Base-by-base conservation (phyloP, 1,284 basidiomycete species). In the Fomes fomentarius region DNA sequence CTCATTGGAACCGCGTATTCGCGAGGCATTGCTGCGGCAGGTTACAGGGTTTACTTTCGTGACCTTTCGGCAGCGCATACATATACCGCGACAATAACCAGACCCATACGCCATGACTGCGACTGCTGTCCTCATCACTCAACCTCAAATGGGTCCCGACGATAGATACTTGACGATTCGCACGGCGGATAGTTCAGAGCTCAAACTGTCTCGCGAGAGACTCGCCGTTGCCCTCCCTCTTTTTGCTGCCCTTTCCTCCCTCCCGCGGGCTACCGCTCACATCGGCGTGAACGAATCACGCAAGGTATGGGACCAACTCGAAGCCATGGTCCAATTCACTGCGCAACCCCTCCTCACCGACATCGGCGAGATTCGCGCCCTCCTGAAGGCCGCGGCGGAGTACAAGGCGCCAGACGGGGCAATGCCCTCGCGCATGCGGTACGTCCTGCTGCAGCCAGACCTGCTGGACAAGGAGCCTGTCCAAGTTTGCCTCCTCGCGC, bases 361-460 rank as follows among this genome's bases (percentile, higher is more conserved):
- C 10, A 40, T 57, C 14, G 61, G 47, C 15, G 63, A 65, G 22
- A 51, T 67, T 17, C 51, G 64, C 17, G 50, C 38, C 5, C 61
- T 73, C 3, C 52, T 72, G 15, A 61, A 63, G 28, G 71, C 67
- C 0, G 70, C 66, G 10, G 41, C 58, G 15, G 75, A 76, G 48
- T 75, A 76, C 28, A 56, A 61, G 10, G 72, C 74, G 67, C 66
- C 70, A 33, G 42, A 24, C 15, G 35, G 47, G 0, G 35, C 34
- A 15, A 17, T 12, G 11, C 19, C 21, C 8, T 31, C 31, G 10
- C 15, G 35, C 9, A 42, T 61, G 45, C n/a, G 45, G 14, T 21
- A 63, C 59, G 15, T 60, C 25, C 43, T 63, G 5, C 47, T 65
- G 0, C 34, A 28, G 1, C 34, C 45, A 3, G 34, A 37, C 7